Conservation (phyloP, 2,329 filamentous ascomycete species). For the Monosporascus sp. region DNA sequence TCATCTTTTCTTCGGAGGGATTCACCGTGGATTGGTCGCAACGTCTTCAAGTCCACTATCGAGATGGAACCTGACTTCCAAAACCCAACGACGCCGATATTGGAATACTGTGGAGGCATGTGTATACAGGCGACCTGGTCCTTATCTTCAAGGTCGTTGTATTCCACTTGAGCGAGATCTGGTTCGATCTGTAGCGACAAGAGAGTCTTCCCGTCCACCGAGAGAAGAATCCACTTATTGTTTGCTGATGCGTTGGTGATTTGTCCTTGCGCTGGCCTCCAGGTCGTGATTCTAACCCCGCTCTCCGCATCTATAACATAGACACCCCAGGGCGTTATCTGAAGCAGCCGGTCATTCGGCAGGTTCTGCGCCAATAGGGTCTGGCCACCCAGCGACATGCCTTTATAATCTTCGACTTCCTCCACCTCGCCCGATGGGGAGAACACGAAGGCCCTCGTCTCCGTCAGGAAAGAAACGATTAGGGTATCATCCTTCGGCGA, state of each 20-base stretch:
- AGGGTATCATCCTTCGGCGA: constrained; percentile 60
- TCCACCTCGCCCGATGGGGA: constrained; percentile 71
- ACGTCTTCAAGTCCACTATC: constrained; percentile 61
- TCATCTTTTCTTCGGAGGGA: constrained; percentile 55
- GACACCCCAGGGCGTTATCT: constrained; percentile 65
- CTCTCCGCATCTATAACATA: constrained; percentile 57
- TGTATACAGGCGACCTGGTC: constrained; percentile 85
- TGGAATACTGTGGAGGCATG: constrained; percentile 56
- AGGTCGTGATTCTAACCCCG: constrained; percentile 50
- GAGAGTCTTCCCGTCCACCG: constrained; percentile 68
- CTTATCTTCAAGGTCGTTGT: constrained; percentile 56
- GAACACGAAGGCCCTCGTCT: constrained; percentile 80
- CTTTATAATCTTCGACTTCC: constrained; percentile 72
- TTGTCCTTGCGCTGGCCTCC: constrained; percentile 45
- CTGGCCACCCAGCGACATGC: constrained; percentile 61
- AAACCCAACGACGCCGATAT: constrained; percentile 76
- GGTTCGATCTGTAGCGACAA: constrained; percentile 60
- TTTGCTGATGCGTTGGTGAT: constrained; percentile 81
- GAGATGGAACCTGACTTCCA: constrained; percentile 80
- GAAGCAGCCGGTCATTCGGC: constrained; percentile 58
- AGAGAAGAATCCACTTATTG: constrained; percentile 62
- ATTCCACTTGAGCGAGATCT: constrained; percentile 50
- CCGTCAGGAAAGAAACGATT: constrained; percentile 72
- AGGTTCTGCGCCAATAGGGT: constrained; percentile 70
- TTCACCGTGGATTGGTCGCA: constrained; percentile 62